phyloP scores from a whole-genome alignment of 768 basidiomycete species.

The Calocera viscosa region DNA sequence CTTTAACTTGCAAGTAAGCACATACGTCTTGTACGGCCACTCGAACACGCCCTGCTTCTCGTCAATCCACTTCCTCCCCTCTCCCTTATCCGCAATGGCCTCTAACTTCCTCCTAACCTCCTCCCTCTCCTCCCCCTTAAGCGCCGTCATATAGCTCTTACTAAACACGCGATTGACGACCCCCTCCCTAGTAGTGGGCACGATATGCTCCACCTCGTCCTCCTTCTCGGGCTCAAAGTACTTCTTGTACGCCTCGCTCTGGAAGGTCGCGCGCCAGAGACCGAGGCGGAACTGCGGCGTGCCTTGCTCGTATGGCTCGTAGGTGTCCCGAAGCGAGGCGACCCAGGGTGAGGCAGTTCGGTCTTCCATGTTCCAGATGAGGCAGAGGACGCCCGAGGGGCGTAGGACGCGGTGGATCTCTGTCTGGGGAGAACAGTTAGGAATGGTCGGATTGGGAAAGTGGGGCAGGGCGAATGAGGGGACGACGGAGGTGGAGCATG shows the following conservation, averaged over 20 bases:
- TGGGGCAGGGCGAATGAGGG: background rate
- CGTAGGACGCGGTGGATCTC: slow-evolving; percentile 77
- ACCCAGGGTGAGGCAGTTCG: slow-evolving; percentile 63
- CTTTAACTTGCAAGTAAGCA: slow-evolving; percentile 8
- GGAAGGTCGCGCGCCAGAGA: slow-evolving; percentile 61
- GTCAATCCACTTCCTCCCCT: slow-evolving; percentile 64
- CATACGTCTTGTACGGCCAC: slow-evolving; percentile 58
- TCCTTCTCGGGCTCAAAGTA: slow-evolving; percentile 51
- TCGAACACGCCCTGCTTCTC: slow-evolving; percentile 58
- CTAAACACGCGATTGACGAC: slow-evolving; percentile 57
- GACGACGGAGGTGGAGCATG: background rate
- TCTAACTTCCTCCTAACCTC: slow-evolving; percentile 41
- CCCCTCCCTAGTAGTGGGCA: slow-evolving; percentile 42
- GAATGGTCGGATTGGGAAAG: background rate
- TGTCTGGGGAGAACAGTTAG: slow-evolving; percentile 19
- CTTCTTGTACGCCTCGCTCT: slow-evolving; percentile 45
- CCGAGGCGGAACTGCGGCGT: slow-evolving; percentile 73
- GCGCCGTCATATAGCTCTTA: slow-evolving; percentile 73
- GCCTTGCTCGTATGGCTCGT: slow-evolving; percentile 54
- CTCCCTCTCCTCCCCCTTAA: slow-evolving; percentile 45
- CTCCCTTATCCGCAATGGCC: slow-evolving; percentile 44
- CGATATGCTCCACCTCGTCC: slow-evolving; percentile 39
- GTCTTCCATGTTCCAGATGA: slow-evolving; percentile 90
- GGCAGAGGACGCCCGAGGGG: slow-evolving; percentile 52
- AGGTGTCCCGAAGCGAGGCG: slow-evolving; percentile 51